These are phyloP conservation scores for Ceratocystis huliohia DNA, from an alignment of 2,329 filamentous ascomycete genomes.

Conservation along the genomic window DNA sequence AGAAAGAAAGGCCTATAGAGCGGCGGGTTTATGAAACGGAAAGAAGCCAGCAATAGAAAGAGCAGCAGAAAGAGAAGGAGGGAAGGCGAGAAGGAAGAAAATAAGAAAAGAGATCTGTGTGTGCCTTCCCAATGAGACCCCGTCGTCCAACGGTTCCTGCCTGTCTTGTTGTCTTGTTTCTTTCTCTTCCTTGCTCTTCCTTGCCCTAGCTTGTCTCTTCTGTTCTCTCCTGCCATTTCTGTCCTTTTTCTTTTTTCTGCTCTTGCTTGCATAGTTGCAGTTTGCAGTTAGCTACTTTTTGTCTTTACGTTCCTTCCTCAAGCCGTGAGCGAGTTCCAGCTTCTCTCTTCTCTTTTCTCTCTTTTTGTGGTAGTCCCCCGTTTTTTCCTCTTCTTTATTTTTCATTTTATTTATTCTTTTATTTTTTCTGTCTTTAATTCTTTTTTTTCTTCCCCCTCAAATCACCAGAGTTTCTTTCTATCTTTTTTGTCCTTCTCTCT, in stretches of 20 bases:
- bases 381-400: constrained; percentile 1
- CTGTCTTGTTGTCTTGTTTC: constrained; percentile 9
- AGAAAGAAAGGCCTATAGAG: background rate
- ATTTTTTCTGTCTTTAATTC: background rate
- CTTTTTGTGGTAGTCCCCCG: background rate
- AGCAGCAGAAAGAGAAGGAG: background rate
- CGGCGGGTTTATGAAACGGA: too few species aligned
- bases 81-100: background rate
- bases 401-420: constrained; percentile 5
- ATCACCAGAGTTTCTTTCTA: constrained; percentile 1
- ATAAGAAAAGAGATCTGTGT: background rate
- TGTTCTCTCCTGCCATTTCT: background rate
- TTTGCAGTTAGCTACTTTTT: background rate
- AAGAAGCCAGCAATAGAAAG: background rate
- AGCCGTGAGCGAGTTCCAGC: background rate
- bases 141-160: background rate
- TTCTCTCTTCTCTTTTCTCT: constrained; percentile 5
- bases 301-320: background rate
- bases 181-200: background rate
- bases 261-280: background rate
- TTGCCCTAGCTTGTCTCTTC: constrained; percentile 1
- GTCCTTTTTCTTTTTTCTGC: background rate
- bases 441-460: constrained; percentile 8
- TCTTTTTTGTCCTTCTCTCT: constrained; percentile 1
- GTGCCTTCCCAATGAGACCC: constrained; percentile 5